Evolutionary conservation across 345 rosid species (phyloP), one percentile per base, ranked within the genome.

Genomic region (Clarkia xantiana): DNA sequence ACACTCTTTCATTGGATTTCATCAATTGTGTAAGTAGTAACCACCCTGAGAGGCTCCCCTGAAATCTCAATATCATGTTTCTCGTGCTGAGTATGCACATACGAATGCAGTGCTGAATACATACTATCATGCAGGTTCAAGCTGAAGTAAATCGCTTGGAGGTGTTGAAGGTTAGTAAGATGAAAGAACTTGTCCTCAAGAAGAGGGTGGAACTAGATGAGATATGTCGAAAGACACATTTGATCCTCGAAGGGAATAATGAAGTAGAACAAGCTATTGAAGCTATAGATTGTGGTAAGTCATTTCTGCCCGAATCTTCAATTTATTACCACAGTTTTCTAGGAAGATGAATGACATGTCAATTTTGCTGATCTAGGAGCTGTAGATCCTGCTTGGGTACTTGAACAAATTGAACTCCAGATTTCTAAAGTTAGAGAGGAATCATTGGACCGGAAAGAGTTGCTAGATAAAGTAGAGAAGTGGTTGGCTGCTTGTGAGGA

Each of bases 131-230:
- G 58, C 72, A 93, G 99, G 94, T 84, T 38, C 91, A 77, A 62
- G 78, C 78, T 56, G 99, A 93, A 71, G 99, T 93, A 55, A 63
- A 75, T 14, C 78, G 94, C 41, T 57, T 93, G 67, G 99, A 87
- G 58, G 81, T 72, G 72, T 67, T 93, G 58, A 93, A 93, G 63
- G 56, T 85, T 40, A 86, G 94, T 79, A 91, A 78, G 76, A 83
- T 91, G 98, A 91, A 79, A 69, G 98, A 91, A 55, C 93, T 93
- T 69, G 95, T 93, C 39, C 59, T 82, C 63, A 93, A 87, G 80
- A 93, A 93, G 67, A 80, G 81, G 62, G 69, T 76, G 20, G 99
- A 82, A 61, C 74, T 93, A 49, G 94, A 82, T 67, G 99, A 93
- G 42, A 78, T 79, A 40, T 87, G 99, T 62, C 73, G 94, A 67